Percentiles rank a stretch among this genome's conserved stretches.
These are phyloP conservation scores for Geotrichum macrosporum DNA, from an alignment of 1,139 yeast species.

Conservation along the genomic window DNA sequence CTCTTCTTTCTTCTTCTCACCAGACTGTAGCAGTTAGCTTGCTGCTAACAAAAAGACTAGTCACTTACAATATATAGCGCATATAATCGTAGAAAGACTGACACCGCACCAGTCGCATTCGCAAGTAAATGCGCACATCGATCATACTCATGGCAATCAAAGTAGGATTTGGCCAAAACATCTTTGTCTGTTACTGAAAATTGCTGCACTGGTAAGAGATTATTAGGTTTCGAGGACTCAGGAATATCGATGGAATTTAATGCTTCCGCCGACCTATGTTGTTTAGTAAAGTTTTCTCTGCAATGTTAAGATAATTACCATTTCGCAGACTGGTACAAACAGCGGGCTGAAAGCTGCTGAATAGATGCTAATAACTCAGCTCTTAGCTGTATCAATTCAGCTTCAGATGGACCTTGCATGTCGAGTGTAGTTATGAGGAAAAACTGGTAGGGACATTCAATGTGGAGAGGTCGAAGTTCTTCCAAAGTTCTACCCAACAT, in stretches of 20 bases:
- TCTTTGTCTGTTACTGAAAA: constrained; percentile 24
- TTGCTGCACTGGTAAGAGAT: not conserved
- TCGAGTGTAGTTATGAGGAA: not conserved
- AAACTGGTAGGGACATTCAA: not conserved
- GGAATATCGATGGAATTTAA: constrained; percentile 38
- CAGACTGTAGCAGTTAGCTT: constrained; percentile 46
- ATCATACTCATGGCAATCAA: constrained; percentile 81
- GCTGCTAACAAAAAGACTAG: constrained; percentile 4
- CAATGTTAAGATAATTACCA: constrained; percentile 59
- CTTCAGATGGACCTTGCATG: constrained; percentile 13
- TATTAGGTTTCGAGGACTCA: constrained; percentile 1
- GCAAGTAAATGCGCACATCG: constrained; percentile 62
- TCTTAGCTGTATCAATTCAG: constrained; percentile 30
- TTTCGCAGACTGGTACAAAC: constrained; percentile 65
- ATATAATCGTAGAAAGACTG: constrained; percentile 63
- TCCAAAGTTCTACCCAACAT: not conserved
- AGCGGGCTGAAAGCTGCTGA: constrained; percentile 43
- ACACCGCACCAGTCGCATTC: constrained; percentile 46
- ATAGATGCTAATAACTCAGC: constrained; percentile 42
- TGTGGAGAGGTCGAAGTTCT: not conserved
- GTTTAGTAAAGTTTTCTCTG: no score
- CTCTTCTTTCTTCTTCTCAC: constrained; percentile 71
- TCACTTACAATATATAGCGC: constrained; percentile 49
- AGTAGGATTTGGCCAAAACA: constrained; percentile 65
- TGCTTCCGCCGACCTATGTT: constrained; percentile 60